Base-by-base conservation (phyloP, 1,284 basidiomycete genomes). In the Cutaneotrichosporon cavernicola region DNA sequence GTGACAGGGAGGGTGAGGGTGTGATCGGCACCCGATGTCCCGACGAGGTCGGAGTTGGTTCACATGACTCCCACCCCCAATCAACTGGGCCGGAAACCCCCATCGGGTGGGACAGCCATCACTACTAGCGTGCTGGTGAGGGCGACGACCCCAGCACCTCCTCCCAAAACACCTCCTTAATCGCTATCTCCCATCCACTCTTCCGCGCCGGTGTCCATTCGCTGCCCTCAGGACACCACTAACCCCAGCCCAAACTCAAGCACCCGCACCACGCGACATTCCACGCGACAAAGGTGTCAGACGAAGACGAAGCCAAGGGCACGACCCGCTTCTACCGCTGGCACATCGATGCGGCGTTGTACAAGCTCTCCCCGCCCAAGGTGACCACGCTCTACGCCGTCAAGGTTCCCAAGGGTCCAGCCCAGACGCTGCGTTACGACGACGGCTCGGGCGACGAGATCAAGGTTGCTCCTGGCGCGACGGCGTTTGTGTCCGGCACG, bases 311-410 rank as follows among this genome's bases (percentile, higher is more conserved):
- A 71, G 86, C 82, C 11, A 84, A 85, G 60, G 90, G 90, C 31
- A 79, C 84, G 51, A 95, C 92, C 13, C 86, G 92, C 34, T 95
- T 91, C 84, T 94, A 93, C 77, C 85, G 91, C 61, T 93, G 92
- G 91, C 92, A 96, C 80, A 95, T 96, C 78, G 93, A 97, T 73
- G 93, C 93, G 1, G 93, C 93, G 0, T 81, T 96, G 31, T 97
- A 96, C 78, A 88, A 90, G 67, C 85, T 92, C 30, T 86, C 86
- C 26, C 91, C 91, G n/a, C 93, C 93, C 3, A 88, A 86, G 70
- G 92, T 92, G 49, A 97, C 94, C 2, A 92, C 92, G 0, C 86
- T 97, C 9, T 92, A 94, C 70, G 91, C 88, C 0, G 82, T 95
- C 63, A 83, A 76, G 1, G 88, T 95, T 0, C 93, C 93, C 0